phyloP scores from a whole-genome alignment of 805 yeast species.

The Vanderwaltozyma yarrowii region DNA sequence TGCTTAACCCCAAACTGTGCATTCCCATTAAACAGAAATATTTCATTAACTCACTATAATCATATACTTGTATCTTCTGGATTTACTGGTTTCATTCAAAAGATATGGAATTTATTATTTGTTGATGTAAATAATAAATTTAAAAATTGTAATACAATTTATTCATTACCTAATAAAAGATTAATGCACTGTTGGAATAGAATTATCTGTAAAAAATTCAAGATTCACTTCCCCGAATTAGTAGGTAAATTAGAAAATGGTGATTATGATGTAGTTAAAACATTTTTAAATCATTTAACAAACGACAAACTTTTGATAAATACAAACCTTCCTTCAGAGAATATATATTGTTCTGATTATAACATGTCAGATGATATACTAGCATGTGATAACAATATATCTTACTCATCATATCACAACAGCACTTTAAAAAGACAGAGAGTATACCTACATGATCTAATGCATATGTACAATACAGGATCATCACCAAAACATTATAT shows the following conservation, averaged over 20 bases:
- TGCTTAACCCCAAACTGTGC: constrained; percentile 23
- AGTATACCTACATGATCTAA: not conserved
- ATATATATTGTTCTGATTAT: no score
- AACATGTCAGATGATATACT: not conserved
- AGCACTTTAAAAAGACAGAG: not conserved
- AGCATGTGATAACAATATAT: not conserved
- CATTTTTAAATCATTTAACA: not conserved
- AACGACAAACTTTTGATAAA: no score
- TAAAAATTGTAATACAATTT: no score
- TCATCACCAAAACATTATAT: no score
- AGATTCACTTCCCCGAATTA: constrained; percentile 21
- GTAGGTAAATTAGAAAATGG: constrained; percentile 16
- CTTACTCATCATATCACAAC: not conserved
- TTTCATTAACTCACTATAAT: constrained; percentile 19
- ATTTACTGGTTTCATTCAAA: constrained; percentile 13
- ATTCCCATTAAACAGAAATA: constrained; percentile 21
- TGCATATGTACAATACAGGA: not conserved
- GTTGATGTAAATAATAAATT: not conserved
- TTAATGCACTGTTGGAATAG: constrained; percentile 23
- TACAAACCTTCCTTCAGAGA: no score
- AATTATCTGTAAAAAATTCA: constrained; percentile 21
- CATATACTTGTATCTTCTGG: constrained; percentile 12
- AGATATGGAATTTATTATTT: constrained; percentile 15
- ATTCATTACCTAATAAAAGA: constrained; percentile 1
- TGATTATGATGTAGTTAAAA: constrained; percentile 17